Percentiles rank a stretch among this genome's conserved stretches.
These are phyloP conservation scores for Ogataea trehaloabstinens DNA, from an alignment of 805 yeast genomes.

Conservation along the genomic window DNA sequence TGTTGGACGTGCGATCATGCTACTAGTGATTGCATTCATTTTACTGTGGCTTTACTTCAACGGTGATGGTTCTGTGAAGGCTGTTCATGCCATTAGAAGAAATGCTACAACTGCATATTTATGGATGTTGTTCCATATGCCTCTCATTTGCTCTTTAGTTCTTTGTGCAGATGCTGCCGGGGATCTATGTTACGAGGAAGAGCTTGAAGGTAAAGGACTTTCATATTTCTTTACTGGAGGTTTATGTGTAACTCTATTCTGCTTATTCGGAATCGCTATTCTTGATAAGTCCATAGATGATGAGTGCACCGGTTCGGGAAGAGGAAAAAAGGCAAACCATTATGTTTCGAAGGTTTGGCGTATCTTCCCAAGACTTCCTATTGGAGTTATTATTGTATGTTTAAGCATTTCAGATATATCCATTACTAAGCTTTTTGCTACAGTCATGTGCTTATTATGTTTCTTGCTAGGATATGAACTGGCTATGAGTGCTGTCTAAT, in stretches of 20 bases:
- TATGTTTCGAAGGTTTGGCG: conserved; percentile 25
- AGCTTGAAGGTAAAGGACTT: conserved; percentile 37
- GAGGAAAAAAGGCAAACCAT: conserved; percentile 40
- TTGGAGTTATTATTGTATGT: conserved; percentile 9
- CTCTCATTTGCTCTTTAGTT: conserved; percentile 49
- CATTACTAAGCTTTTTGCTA: conserved; percentile 15
- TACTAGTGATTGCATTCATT: conserved; percentile 46
- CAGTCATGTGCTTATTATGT: conserved; percentile 8
- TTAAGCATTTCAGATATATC: conserved; percentile 12
- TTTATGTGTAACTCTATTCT: conserved; percentile 41
- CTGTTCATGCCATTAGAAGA: conserved; percentile 55
- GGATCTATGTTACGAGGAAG: conserved; percentile 38
- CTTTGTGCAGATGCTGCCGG: conserved; percentile 61
- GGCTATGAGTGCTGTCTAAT: conserved; percentile 5
- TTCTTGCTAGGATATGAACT: conserved; percentile 15
- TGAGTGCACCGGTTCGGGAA: background rate
- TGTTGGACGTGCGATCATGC: conserved; percentile 47
- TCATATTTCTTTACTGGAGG: conserved; percentile 55
- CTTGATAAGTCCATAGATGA: conserved; percentile 45
- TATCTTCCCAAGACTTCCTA: conserved; percentile 15
- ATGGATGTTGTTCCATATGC: conserved; percentile 50
- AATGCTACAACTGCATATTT: conserved; percentile 42
- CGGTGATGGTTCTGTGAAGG: conserved; percentile 47
- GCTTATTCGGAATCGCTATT: conserved; percentile 40
- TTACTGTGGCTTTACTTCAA: conserved; percentile 54